Conservation (phyloP, 2,329 filamentous ascomycete species). For the Talaromyces amestolkiae region DNA sequence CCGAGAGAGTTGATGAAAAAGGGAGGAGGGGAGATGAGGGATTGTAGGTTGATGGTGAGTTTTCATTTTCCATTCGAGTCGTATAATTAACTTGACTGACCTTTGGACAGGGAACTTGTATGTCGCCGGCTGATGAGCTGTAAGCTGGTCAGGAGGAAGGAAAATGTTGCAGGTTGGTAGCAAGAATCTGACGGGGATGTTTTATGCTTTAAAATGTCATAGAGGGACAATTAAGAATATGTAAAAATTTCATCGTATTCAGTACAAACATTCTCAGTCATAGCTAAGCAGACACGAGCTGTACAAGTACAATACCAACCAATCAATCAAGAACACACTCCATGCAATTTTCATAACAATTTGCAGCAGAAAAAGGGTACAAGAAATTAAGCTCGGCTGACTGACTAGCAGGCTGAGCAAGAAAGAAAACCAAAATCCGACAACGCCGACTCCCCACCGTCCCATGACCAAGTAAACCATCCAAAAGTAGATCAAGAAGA, state of each 20-base stretch:
- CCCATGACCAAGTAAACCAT: background rate
- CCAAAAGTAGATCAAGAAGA: slow-evolving; percentile 4
- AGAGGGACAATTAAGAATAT: background rate
- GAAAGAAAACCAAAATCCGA: background rate
- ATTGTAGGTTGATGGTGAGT: slow-evolving; percentile 19
- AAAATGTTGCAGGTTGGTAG: background rate
- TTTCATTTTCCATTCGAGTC: background rate
- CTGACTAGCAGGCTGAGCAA: slow-evolving; percentile 4
- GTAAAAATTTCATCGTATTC: background rate
- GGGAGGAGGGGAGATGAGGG: slow-evolving; percentile 2
- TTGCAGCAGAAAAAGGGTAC: slow-evolving; percentile 4
- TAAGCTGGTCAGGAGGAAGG: background rate
- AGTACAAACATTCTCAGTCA: slow-evolving; percentile 8
- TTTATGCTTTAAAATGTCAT: too few species aligned
- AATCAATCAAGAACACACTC: slow-evolving; percentile 9
- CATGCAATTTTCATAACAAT: slow-evolving; percentile 5
- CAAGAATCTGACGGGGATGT: too few species aligned
- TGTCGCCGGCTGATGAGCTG: slow-evolving; percentile 7
- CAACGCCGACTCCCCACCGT: slow-evolving; percentile 6
- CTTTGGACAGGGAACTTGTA: slow-evolving; percentile 12
- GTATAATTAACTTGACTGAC: background rate
- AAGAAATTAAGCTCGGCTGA: slow-evolving; percentile 6
- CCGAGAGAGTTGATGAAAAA: background rate
- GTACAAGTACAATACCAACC: slow-evolving; percentile 6
- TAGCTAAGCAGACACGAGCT: slow-evolving; percentile 10